Conservation (phyloP, 805 yeast genomes). For the Candida ponderosae region DNA sequence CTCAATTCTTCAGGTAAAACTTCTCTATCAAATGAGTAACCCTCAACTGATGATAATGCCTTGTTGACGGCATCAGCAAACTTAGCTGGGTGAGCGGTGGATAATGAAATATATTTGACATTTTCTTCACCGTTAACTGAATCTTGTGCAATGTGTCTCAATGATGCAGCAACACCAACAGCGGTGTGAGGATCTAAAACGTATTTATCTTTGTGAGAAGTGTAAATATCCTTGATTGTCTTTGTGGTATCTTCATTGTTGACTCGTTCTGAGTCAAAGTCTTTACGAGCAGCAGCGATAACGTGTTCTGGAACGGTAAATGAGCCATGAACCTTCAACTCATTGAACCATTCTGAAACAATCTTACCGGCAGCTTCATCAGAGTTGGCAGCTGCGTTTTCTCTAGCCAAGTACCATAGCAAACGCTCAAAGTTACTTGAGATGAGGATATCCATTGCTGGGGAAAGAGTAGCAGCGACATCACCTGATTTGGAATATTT, state of each 20-base stretch:
- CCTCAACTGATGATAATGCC: constrained; percentile 58
- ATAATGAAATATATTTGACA: constrained; percentile 59
- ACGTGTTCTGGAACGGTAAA: constrained; percentile 64
- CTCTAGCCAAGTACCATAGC: constrained; percentile 87
- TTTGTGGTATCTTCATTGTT: constrained; percentile 69
- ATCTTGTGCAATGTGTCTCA: constrained; percentile 47
- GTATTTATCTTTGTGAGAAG: constrained; percentile 54
- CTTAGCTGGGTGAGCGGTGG: constrained; percentile 99
- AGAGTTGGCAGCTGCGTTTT: constrained; percentile 39
- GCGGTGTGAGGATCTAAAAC: constrained; percentile 96
- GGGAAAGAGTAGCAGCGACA: constrained; percentile 86
- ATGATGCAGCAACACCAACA: constrained; percentile 81
- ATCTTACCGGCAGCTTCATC: constrained; percentile 71
- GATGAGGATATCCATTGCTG: constrained; percentile 97
- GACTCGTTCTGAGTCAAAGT: constrained; percentile 75
- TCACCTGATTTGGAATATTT: constrained; percentile 67
- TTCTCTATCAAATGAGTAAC: constrained; percentile 78
- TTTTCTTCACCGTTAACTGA: constrained; percentile 28
- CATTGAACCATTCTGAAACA: constrained; percentile 68
- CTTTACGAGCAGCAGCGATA: constrained; percentile 54
- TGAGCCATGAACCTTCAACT: constrained; percentile 68
- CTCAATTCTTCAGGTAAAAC: constrained; percentile 87
- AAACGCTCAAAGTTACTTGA: constrained; percentile 95
- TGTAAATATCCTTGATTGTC: constrained; percentile 68
- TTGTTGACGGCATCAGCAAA: constrained; percentile 91